phyloP scores from a whole-genome alignment of 495 filamentous ascomycete genomes.

The Podospora bellae-mahoneyi region DNA sequence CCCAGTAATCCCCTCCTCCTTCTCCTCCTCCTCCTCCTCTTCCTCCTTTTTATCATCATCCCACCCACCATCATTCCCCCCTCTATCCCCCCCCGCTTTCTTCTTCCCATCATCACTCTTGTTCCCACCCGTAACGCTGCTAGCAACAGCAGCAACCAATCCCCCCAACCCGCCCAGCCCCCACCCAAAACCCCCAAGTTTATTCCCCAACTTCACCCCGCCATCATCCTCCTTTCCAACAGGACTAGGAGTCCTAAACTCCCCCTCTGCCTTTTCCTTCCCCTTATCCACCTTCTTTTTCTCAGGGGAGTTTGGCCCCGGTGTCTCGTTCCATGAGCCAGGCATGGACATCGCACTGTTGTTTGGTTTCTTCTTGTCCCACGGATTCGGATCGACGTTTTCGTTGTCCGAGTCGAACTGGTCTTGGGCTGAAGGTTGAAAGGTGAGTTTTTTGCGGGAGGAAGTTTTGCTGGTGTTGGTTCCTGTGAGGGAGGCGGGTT shows the following conservation, averaged over 20 bases:
- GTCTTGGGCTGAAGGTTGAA: background rate
- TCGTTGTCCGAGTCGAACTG: background rate
- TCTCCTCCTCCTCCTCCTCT: no score
- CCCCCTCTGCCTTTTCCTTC: background rate
- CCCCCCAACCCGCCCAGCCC: background rate
- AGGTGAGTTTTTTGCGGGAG: background rate
- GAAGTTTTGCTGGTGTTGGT: background rate
- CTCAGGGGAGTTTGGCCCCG: background rate
- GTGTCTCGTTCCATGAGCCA: background rate
- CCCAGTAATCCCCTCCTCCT: no score
- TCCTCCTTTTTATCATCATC: background rate
- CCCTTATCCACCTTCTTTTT: slow-evolving; percentile 1
- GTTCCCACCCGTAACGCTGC: background rate
- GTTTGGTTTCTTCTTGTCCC: background rate
- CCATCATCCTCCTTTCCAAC: background rate
- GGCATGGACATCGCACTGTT: background rate
- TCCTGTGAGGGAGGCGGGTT: background rate
- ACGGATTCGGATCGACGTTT: background rate
- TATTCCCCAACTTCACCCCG: background rate
- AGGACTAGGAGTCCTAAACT: background rate
- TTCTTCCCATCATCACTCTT: background rate
- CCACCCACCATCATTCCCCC: background rate
- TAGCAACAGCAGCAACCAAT: background rate
- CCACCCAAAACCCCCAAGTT: background rate
- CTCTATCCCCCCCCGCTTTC: background rate